phyloP scores from a whole-genome alignment of 352 stramenopile genomes.

The Vaucheria bursata region DNA sequence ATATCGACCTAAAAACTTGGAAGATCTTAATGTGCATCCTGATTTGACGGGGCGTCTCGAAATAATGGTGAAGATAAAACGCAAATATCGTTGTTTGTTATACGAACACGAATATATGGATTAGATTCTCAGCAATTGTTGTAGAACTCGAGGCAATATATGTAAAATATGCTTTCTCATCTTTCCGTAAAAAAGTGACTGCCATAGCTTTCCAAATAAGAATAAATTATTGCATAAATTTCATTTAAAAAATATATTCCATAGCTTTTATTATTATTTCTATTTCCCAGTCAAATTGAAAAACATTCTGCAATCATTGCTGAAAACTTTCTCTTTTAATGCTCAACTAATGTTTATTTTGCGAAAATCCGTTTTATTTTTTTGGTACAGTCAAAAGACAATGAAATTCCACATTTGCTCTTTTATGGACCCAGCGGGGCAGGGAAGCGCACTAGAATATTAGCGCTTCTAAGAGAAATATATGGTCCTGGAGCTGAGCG shows the following conservation, averaged over 20 bases:
- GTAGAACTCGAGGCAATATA: no score
- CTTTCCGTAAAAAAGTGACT: no score
- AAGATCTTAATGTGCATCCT: conserved; percentile 81
- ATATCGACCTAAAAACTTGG: conserved; percentile 82
- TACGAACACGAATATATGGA: no score
- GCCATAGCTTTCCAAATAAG: no score
- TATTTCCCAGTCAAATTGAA: not conserved
- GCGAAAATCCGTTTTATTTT: not conserved
- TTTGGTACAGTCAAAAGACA: conserved; percentile 49
- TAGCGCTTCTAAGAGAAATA: conserved; percentile 83
- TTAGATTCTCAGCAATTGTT: no score
- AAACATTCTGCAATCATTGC: not conserved
- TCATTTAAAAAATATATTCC: no score
- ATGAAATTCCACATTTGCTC: conserved; percentile 88
- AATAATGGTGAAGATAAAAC: conserved; percentile 64
- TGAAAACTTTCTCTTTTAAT: not conserved
- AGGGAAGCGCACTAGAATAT: conserved; percentile 97
- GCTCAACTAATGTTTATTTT: not conserved
- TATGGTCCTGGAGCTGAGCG: conserved; percentile 83
- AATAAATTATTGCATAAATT: no score
- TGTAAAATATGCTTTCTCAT: no score
- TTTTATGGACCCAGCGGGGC: conserved; percentile 94
- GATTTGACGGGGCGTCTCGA: conserved; percentile 78
- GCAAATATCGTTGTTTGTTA: no score
- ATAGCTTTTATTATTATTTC: no score